A percentile compares a stretch with the other conserved stretches of the same genome.
Evolutionary conservation across 2,329 filamentous ascomycete genomes (phyloP).

Genomic region (Hymenoscyphus scutula): DNA sequence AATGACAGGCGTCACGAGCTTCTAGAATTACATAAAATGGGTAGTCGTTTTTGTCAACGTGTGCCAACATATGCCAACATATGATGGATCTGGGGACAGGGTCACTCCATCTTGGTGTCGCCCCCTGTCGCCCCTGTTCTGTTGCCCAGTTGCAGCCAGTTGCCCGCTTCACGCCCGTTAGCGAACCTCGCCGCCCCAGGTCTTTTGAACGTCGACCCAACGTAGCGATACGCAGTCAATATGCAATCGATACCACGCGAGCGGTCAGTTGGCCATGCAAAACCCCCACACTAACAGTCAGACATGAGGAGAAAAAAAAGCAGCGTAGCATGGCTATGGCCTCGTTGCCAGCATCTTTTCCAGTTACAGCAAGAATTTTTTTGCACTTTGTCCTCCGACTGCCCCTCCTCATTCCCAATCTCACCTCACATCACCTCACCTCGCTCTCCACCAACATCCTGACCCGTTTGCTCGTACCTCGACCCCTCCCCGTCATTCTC

Average conservation of each 20-base stretch:
- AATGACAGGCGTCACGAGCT: background rate
- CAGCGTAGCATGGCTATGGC: background rate
- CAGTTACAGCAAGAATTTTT: background rate
- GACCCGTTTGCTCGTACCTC: background rate
- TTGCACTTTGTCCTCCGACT: too few relatives aligned
- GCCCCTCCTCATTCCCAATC: background rate
- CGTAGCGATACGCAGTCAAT: background rate
- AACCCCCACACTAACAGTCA: constrained; percentile 6
- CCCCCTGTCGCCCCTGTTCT: too few relatives aligned
- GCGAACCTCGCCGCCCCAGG: background rate
- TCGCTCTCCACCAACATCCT: background rate
- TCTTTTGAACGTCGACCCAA: too few relatives aligned
- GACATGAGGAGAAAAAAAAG: background rate
- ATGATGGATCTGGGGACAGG: background rate
- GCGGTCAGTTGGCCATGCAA: background rate
- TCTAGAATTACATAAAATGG: background rate
- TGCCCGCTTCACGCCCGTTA: background rate
- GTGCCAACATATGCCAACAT: background rate
- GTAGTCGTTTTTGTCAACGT: background rate
- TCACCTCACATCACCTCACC: background rate
- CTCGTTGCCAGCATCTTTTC: background rate
- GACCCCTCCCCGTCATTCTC: background rate
- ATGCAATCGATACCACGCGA: constrained; percentile 4
- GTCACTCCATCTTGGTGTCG: background rate
- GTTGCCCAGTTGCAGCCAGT: background rate